Evolutionary conservation across 805 yeast species (phyloP).

Genomic region (Saccharomycopsis fermentans): DNA sequence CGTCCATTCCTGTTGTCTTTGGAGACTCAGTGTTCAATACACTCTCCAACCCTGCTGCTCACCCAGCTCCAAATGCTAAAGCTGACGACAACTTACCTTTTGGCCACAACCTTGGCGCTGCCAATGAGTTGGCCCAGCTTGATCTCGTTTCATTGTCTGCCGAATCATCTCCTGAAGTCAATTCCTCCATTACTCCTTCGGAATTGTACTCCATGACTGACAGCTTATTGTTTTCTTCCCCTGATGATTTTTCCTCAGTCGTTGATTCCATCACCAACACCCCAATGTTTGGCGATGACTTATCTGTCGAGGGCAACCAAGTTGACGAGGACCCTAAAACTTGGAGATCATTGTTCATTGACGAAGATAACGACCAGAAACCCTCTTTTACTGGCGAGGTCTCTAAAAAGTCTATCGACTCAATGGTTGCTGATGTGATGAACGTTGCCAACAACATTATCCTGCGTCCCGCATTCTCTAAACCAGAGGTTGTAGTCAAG

Average conservation of each 20-base stretch:
- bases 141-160: slow-evolving; percentile 22
- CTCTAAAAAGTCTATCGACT: neutral
- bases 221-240: slow-evolving; percentile 36
- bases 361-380: slow-evolving; percentile 23
- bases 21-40: slow-evolving; percentile 18
- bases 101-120: slow-evolving; percentile 23
- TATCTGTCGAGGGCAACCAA: neutral
- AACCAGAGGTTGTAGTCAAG: neutral
- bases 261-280: slow-evolving; percentile 27
- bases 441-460: neutral
- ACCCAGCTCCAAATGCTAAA: neutral
- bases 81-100: slow-evolving; percentile 21
- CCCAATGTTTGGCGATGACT: slow-evolving; percentile 51
- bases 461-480: neutral
- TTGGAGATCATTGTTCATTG: slow-evolving; percentile 56
- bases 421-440: neutral
- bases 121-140: slow-evolving; percentile 18
- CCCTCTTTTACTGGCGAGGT: neutral
- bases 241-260: slow-evolving; percentile 24
- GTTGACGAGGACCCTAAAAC: slow-evolving; percentile 31
- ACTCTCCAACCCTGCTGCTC: slow-evolving; percentile 10
- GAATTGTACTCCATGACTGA: slow-evolving; percentile 43
- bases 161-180: slow-evolving; percentile 21
- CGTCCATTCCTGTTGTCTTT: slow-evolving; percentile 15
- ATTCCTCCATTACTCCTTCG: slow-evolving; percentile 36